These are phyloP conservation scores for Trichoderma citrinoviride DNA, from an alignment of 2,329 filamentous ascomycete genomes.

Conservation along the genomic window DNA sequence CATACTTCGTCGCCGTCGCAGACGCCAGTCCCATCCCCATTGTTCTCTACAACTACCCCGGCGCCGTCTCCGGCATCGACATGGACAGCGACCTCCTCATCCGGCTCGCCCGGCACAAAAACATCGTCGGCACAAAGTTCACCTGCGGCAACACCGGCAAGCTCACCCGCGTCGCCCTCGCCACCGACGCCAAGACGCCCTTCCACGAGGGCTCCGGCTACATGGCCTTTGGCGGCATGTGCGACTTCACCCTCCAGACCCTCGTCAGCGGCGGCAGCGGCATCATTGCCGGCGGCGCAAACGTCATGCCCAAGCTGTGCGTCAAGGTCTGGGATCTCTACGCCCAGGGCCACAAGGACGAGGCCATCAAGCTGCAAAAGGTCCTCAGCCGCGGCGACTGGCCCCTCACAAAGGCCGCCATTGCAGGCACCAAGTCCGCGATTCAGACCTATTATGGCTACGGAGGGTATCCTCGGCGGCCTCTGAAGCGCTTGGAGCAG, in stretches of 20 bases:
- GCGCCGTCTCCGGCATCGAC: slow-evolving; percentile 81
- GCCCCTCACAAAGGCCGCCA: slow-evolving; percentile 77
- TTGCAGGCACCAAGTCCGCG: slow-evolving; percentile 81
- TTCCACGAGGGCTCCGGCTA: slow-evolving; percentile 60
- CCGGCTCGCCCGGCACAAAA: slow-evolving; percentile 72
- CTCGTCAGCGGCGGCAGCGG: slow-evolving; percentile 75
- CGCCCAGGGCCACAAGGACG: slow-evolving; percentile 67
- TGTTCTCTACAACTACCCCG: slow-evolving; percentile 88
- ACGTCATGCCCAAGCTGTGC: slow-evolving; percentile 80
- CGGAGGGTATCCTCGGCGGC: slow-evolving; percentile 70
- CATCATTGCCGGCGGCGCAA: slow-evolving; percentile 82
- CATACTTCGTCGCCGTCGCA: slow-evolving; percentile 73
- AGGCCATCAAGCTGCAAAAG: slow-evolving; percentile 74
- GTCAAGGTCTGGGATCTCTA: slow-evolving; percentile 77
- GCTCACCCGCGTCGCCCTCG: slow-evolving; percentile 75
- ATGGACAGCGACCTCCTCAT: slow-evolving; percentile 88
- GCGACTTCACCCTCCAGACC: slow-evolving; percentile 83
- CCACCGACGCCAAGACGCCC: slow-evolving; percentile 68
- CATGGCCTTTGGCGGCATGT: slow-evolving; percentile 85
- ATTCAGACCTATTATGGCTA: slow-evolving; percentile 81
- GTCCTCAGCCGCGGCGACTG: slow-evolving; percentile 77
- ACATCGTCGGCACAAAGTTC: slow-evolving; percentile 87
- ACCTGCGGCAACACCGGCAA: slow-evolving; percentile 90
- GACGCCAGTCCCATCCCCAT: slow-evolving; percentile 73
- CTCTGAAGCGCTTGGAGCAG: slow-evolving; percentile 64